A percentile compares a stretch with the other conserved stretches of the same genome.
Conservation (phyloP, 257 asterid genomes). For the Perilla frutescens region DNA sequence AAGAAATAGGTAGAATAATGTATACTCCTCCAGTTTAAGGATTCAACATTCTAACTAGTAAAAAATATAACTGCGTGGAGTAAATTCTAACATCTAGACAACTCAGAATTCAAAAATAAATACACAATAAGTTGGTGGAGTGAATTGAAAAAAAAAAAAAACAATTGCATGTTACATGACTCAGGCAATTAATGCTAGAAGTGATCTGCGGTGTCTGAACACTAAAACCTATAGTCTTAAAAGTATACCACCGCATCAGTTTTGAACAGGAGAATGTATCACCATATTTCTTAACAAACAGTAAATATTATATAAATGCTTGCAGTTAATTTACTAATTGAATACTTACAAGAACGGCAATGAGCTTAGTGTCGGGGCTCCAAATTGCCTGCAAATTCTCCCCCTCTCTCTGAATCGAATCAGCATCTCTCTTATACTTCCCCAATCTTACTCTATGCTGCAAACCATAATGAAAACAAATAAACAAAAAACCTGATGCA, state of each 20-base stretch:
- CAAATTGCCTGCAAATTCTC: constrained; percentile 92
- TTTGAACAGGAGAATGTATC: neutral
- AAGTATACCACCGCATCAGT: neutral
- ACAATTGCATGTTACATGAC: constrained; percentile 5
- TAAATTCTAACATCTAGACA: neutral
- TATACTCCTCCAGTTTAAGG: constrained; percentile 7
- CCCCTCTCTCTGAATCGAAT: constrained; percentile 79
- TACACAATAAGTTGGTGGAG: neutral
- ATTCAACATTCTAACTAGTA: neutral
- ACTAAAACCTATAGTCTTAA: neutral
- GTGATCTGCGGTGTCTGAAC: neutral
- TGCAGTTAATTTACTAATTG: constrained; percentile 18
- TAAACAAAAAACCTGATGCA: constrained; percentile 14
- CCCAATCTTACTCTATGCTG: constrained; percentile 99
- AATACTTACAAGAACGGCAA: constrained; percentile 83
- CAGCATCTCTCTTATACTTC: constrained; percentile 73
- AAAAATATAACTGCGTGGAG: neutral
- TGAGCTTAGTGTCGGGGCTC: constrained; percentile 93
- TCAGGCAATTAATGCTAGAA: neutral
- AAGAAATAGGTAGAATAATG: neutral
- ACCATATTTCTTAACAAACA: constrained; percentile 6
- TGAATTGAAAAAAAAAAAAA: neutral
- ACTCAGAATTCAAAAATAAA: neutral
- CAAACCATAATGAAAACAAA: constrained; percentile 21
- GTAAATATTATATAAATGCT: constrained; percentile 1